Evolutionary conservation across 2,329 filamentous ascomycete genomes (phyloP).

Genomic region (Cryphonectria carpinicola): DNA sequence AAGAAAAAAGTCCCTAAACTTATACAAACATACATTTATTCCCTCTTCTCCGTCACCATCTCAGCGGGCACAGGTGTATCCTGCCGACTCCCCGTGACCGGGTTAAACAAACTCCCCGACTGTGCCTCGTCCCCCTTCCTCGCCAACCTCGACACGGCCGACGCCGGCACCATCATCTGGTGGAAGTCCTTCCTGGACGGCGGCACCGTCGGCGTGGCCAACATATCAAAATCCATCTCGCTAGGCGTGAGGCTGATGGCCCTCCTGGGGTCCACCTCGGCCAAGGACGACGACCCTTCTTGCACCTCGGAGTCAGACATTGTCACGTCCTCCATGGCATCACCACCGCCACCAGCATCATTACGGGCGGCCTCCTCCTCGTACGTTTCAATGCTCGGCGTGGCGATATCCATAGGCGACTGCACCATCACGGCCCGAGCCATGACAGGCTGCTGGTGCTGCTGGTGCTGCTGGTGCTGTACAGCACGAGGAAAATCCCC

Average conservation of each 20-base stretch:
- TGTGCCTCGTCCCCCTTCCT: slow-evolving; percentile 34
- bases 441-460: slow-evolving; percentile 7
- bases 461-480: background rate
- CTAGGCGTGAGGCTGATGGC: slow-evolving; percentile 32
- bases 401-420: slow-evolving; percentile 40
- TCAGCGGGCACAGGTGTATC: slow-evolving; percentile 44
- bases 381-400: slow-evolving; percentile 46
- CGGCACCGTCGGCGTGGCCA: slow-evolving; percentile 44
- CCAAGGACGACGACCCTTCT: slow-evolving; percentile 42
- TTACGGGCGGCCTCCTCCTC: slow-evolving; percentile 36
- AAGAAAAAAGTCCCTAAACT: background rate
- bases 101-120: slow-evolving; percentile 37
- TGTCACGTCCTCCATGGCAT: slow-evolving; percentile 46
- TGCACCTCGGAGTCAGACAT: slow-evolving; percentile 48
- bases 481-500: background rate
- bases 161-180: slow-evolving; percentile 14
- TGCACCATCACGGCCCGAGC: slow-evolving; percentile 26
- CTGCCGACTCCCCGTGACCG: slow-evolving; percentile 36
- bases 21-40: background rate
- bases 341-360: background rate
- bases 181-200: slow-evolving; percentile 21
- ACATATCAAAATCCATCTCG: slow-evolving; percentile 42
- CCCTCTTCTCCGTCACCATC: slow-evolving; percentile 29
- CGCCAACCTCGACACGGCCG: slow-evolving; percentile 16
- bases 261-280: slow-evolving; percentile 30